phyloP scores from a whole-genome alignment of 1,284 basidiomycete genomes.

The Fomitopsis betulina region DNA sequence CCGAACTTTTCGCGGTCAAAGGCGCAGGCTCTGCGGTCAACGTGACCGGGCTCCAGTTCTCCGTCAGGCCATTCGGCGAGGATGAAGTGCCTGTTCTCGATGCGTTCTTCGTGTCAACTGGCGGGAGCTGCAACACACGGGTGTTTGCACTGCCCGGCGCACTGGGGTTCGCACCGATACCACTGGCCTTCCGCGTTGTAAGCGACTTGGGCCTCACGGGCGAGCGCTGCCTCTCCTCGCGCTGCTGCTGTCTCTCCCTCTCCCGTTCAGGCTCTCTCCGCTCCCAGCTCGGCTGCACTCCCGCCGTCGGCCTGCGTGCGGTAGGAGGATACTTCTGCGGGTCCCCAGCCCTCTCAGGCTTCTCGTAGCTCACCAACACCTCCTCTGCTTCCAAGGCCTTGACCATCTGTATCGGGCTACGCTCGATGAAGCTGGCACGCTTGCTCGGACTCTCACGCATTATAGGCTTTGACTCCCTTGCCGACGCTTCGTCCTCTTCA shows the following conservation, averaged over 20 bases:
- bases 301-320: slow-evolving; percentile 14
- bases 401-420: slow-evolving; percentile 39
- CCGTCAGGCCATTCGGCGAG: slow-evolving; percentile 25
- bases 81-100: slow-evolving; percentile 11
- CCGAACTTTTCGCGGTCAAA: slow-evolving; percentile 14
- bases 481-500: slow-evolving; percentile 33
- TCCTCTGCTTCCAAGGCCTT: slow-evolving; percentile 44
- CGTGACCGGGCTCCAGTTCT: slow-evolving; percentile 31
- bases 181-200: slow-evolving; percentile 12
- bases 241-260: slow-evolving; percentile 13
- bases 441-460: slow-evolving; percentile 67
- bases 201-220: slow-evolving; percentile 20
- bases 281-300: slow-evolving; percentile 3
- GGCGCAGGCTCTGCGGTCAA: slow-evolving; percentile 11
- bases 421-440: slow-evolving; percentile 60
- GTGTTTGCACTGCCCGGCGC: slow-evolving; percentile 12
- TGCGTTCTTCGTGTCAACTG: slow-evolving; percentile 14
- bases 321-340: slow-evolving; percentile 7
- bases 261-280: slow-evolving; percentile 9
- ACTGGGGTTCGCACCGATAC: slow-evolving; percentile 9
- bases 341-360: slow-evolving; percentile 8
- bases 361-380: slow-evolving; percentile 15
- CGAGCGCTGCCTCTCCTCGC: slow-evolving; percentile 14
- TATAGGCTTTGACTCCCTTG: slow-evolving; percentile 33
- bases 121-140: slow-evolving; percentile 17